Base-by-base conservation (phyloP, 345 rosid species). In the Moringa oleifera region DNA sequence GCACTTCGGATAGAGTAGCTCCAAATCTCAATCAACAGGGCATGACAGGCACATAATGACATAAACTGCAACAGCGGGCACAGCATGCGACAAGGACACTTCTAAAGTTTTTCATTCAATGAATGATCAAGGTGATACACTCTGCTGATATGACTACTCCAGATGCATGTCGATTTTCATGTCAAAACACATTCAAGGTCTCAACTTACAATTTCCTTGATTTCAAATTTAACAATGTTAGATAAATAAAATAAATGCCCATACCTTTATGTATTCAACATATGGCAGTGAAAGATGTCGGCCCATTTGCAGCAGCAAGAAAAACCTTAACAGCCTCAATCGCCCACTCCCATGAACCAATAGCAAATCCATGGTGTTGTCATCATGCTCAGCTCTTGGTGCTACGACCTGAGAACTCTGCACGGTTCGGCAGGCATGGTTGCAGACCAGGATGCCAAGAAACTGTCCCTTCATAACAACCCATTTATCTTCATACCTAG, bases 361-460 rank as follows among this genome's bases (percentile, higher is more conserved):
- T 65, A 94, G 28, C 84, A 94, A 69, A 81, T 90, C 97, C 94
- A 94, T 74, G 51, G 88, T 77, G 69, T 77, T 81, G 71, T 90
- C 97, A 68, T 90, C 96, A 55, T 81, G 89, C 75, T 88, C 96
- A 25, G 97, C 91, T 72, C 74, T 85, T 19, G 99, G 99, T 64
- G 99, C 99, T 49, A 80, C 97, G 20, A 94, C 93, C 74, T 94
- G 97, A 60, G 97, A 86, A 71, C 97, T 85, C 75, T 94, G 99
- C 62, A 94, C 97, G 0, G 88, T 86, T 79, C 93, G 78, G 83
- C 97, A 94, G 54, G 99, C 96, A 72, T 90, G 99, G 73, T 94
- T 94, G 75, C 99, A 94, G 1, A 94, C 90, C 69, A 94, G 61
- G 73, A 94, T 88, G 65, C 97, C 97, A 51, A 94, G 86, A 81